A percentile compares a stretch with the other conserved stretches of the same genome.
These are phyloP conservation scores for Pleurotus eryngii DNA, from an alignment of 768 basidiomycete genomes.

Conservation along the genomic window DNA sequence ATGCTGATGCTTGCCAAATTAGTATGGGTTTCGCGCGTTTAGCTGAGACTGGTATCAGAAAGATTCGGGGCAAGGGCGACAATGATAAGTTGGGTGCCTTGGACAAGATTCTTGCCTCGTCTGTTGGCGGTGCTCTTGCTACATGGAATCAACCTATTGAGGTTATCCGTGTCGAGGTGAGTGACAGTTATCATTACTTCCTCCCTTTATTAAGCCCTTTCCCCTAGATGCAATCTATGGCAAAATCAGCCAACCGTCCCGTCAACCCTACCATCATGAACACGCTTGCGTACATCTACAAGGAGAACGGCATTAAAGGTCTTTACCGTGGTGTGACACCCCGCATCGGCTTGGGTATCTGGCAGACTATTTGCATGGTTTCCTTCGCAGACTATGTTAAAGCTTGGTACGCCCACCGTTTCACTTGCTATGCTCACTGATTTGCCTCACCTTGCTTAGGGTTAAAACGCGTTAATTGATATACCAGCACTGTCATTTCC, in stretches of 20 bases:
- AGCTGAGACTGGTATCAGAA: slow-evolving; percentile 78
- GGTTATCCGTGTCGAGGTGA: slow-evolving; percentile 92
- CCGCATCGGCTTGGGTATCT: slow-evolving; percentile 92
- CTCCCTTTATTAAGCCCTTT: slow-evolving; percentile 9
- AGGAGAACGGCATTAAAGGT: slow-evolving; percentile 93
- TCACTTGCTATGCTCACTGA: not conserved
- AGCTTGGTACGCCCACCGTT: slow-evolving; percentile 50
- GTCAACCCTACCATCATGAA: slow-evolving; percentile 90
- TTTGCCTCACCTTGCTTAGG: slow-evolving; percentile 28
- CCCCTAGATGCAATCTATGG: slow-evolving; percentile 96
- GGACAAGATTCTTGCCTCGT: slow-evolving; percentile 88
- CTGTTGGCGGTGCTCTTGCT: slow-evolving; percentile 90
- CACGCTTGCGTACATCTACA: slow-evolving; percentile 93
- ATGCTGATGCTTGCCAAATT: not conserved
- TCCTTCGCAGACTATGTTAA: slow-evolving; percentile 97
- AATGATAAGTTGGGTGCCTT: slow-evolving; percentile 66
- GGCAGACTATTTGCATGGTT: slow-evolving; percentile 99
- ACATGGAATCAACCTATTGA: slow-evolving; percentile 99
- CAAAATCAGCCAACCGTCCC: slow-evolving; percentile 81
- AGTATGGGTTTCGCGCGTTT: slow-evolving; percentile 97
- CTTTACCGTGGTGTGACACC: slow-evolving; percentile 97
- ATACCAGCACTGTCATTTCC: not conserved
- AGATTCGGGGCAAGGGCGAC: slow-evolving; percentile 74
- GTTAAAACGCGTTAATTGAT: slow-evolving; percentile 22
- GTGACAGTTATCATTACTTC: slow-evolving; percentile 8